Base-by-base conservation (phyloP, 2,329 filamentous ascomycete genomes). In the Cladophialophora yegresii region DNA sequence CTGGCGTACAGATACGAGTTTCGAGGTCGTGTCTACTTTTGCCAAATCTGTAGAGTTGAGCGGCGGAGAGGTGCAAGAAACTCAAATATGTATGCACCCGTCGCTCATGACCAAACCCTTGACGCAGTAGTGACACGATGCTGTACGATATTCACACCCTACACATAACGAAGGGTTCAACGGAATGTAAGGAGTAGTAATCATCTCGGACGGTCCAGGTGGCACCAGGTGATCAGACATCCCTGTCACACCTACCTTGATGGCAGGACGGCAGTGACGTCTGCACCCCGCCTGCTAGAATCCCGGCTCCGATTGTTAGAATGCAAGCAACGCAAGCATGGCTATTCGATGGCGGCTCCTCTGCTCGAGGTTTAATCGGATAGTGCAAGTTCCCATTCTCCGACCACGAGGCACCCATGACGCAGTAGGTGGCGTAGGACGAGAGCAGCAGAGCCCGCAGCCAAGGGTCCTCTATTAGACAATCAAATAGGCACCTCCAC, bases 401-500 rank as follows among this genome's bases (percentile, higher is more conserved):
- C 36, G 16, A 43, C 36, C 36, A 43, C 36, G 36, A 43, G 36
- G 36, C 36, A n/a, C 36, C n/a, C 36, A 7, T 20, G 47, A 26
- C 9, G 20, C 8, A 23, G n/a, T 13, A 3, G 3, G 51, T 12
- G 28, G 16, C n/a, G 13, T 26, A 30, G 51, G 4, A 22, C 13
- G 33, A 32, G 23, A 54, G 45, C 28, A 54, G 16, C 23, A 22
- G 45, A 16, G 51, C 20, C 10, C 32, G 12, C 16, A 16, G 22
- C 6, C 54, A 43, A 43, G 54, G 16, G 12, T 51, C 36, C 26
- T 47, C 40, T 47, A 20, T 12, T 10, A 9, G 10, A 50, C 8
- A 45, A 32, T 58, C 3, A 26, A 59, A 51, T 59, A 59, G 45
- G 57, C 45, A 59, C 30, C 40, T 59, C 57, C 57, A 59, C 57